Conservation (phyloP, 495 filamentous ascomycete genomes). For the Tricharina praecox region DNA sequence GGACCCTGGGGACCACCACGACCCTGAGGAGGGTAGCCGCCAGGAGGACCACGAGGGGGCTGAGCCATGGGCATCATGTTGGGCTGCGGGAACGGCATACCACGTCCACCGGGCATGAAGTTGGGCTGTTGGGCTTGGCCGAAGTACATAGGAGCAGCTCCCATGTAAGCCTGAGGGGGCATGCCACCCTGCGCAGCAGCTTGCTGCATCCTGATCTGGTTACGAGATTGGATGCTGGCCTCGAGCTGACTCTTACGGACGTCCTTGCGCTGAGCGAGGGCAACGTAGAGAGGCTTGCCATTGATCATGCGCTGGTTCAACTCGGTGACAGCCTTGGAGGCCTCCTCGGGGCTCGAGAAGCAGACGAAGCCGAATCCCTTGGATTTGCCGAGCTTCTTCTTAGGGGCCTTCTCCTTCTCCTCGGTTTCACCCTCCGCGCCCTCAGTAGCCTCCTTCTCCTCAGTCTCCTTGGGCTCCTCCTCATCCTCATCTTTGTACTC, state of each 20-base stretch:
- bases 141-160: constrained; percentile 57
- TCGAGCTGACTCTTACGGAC: constrained; percentile 97
- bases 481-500: constrained; percentile 42
- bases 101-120: constrained; percentile 55
- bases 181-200: constrained; percentile 83
- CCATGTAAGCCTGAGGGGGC: constrained; percentile 24
- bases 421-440: constrained; percentile 39
- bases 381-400: constrained; percentile 76
- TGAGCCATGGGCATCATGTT: constrained; percentile 77
- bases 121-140: constrained; percentile 69
- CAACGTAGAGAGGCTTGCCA: constrained; percentile 93
- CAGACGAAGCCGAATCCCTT: constrained; percentile 99
- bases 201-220: constrained; percentile 96
- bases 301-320: constrained; percentile 99
- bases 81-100: constrained; percentile 69
- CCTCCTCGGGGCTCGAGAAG: constrained; percentile 98
- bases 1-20: constrained; percentile 40
- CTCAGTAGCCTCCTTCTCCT: constrained; percentile 35
- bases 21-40: constrained; percentile 32
- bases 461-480: constrained; percentile 35
- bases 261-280: constrained; percentile 96
- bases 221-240: constrained; percentile 96
- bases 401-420: constrained; percentile 36
- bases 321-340: constrained; percentile 94
- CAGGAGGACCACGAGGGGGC: constrained; percentile 48